A percentile compares a stretch with the other conserved stretches of the same genome.
Evolutionary conservation across 108 stramenopile species (phyloP).

Genomic region (Skeletonema tropicum): DNA sequence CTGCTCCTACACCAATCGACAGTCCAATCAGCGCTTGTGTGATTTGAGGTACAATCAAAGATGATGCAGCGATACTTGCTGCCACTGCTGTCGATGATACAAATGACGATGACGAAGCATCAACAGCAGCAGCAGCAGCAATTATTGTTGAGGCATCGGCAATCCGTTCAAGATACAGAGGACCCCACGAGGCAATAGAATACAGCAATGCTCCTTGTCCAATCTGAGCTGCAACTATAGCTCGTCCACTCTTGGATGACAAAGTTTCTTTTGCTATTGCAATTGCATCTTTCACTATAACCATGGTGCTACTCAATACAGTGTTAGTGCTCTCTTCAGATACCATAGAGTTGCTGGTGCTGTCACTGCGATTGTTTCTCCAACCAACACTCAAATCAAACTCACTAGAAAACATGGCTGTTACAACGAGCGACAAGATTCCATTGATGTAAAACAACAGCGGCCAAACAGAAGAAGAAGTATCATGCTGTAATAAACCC

Average conservation of each 20-base stretch:
- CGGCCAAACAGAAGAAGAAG: constrained; percentile 19
- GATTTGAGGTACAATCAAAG: constrained; percentile 36
- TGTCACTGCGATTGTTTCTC: neutral
- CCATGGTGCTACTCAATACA: neutral
- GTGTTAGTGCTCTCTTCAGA: neutral
- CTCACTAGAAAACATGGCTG: constrained; percentile 21
- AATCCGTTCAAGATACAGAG: constrained; percentile 43
- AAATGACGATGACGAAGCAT: neutral
- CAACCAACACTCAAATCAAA: constrained; percentile 26
- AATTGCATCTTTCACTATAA: constrained; percentile 19
- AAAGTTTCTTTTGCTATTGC: constrained; percentile 33
- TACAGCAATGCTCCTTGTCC: constrained; percentile 44
- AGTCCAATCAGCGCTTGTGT: constrained; percentile 45
- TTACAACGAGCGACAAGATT: constrained; percentile 17
- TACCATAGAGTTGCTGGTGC: neutral
- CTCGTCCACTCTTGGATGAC: constrained; percentile 37
- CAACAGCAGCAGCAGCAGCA: neutral
- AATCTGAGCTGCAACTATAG: constrained; percentile 41
- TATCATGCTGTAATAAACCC: neutral
- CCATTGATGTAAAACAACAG: constrained; percentile 43
- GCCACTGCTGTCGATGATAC: constrained; percentile 23
- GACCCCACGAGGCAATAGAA: constrained; percentile 46
- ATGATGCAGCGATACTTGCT: constrained; percentile 37
- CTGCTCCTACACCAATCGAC: constrained; percentile 29
- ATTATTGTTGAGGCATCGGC: neutral